Conservation (phyloP, 2,329 filamentous ascomycete genomes). For the Knufia fluminis region DNA sequence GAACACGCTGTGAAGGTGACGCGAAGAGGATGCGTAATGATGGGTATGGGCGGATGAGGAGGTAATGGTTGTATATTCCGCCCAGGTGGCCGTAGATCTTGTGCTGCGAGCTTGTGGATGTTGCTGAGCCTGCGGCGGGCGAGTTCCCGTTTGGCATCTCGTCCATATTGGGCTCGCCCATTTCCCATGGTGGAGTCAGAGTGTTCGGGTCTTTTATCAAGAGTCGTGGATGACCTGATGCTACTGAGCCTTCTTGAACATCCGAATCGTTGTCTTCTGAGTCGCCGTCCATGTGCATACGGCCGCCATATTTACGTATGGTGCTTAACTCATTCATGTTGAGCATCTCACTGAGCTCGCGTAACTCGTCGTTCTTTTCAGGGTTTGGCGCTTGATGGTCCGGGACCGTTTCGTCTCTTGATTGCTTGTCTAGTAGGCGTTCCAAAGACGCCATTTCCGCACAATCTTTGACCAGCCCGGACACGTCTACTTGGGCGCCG, state of each 20-base stretch:
- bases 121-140: neutral
- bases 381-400: conserved; percentile 19
- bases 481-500: conserved; percentile 64
- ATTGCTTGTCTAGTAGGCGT: conserved; percentile 33
- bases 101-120: neutral
- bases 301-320: conserved; percentile 54
- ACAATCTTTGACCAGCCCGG: conserved; percentile 57
- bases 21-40: conserved; percentile 60
- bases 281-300: conserved; percentile 49
- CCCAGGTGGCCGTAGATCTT: conserved; percentile 33
- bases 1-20: conserved; percentile 56
- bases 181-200: conserved; percentile 18
- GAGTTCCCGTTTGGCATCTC: neutral
- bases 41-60: conserved; percentile 49
- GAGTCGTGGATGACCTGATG: conserved; percentile 35
- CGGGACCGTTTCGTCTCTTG: conserved; percentile 25
- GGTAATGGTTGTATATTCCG: conserved; percentile 43
- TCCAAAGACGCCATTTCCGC: conserved; percentile 55
- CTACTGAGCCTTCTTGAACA: conserved; percentile 5
- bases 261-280: conserved; percentile 29
- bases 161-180: neutral
- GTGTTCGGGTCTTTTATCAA: conserved; percentile 39
- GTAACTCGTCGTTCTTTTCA: conserved; percentile 51
- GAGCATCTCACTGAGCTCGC: conserved; percentile 60
- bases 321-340: conserved; percentile 57